Evolutionary conservation across 1,284 basidiomycete genomes (phyloP).

Genomic region (Xanthoconium separans): DNA sequence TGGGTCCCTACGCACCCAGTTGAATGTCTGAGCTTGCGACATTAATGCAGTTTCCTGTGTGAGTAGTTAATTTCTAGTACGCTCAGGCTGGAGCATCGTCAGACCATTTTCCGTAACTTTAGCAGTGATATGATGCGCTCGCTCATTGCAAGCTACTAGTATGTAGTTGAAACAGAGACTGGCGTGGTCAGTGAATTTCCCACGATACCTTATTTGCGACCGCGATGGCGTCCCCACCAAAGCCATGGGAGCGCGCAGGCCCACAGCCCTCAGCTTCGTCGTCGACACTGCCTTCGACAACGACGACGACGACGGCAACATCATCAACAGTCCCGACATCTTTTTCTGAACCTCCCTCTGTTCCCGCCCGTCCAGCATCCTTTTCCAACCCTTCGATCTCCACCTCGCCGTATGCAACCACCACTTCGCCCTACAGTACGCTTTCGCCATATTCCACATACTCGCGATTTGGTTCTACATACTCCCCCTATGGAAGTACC

Average conservation of each 20-base stretch:
- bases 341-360: conserved; percentile 22
- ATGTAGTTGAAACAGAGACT: neutral
- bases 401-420: conserved; percentile 30
- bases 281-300: conserved; percentile 21
- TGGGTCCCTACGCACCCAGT: too few species aligned
- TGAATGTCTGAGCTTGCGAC: too few species aligned
- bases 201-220: conserved; percentile 15
- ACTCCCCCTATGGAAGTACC: conserved; percentile 43
- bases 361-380: conserved; percentile 44
- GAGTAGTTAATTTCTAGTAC: too few species aligned
- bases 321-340: conserved; percentile 17
- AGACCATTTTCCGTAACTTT: too few species aligned
- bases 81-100: too few species aligned
- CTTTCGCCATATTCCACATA: conserved; percentile 41
- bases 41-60: too few species aligned
- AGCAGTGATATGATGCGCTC: too few species aligned
- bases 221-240: conserved; percentile 75
- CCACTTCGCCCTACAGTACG: conserved; percentile 27
- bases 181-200: conserved; percentile 3
- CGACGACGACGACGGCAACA: conserved; percentile 21
- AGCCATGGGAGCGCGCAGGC: conserved; percentile 77
- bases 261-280: conserved; percentile 33
- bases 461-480: conserved; percentile 44
- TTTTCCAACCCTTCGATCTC: conserved; percentile 36
- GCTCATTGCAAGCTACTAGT: too few species aligned